Evolutionary conservation across 176 grass and related monocot species (phyloP), one percentile per base, ranked within the genome.

Genomic region (Saccharum spontaneum): DNA sequence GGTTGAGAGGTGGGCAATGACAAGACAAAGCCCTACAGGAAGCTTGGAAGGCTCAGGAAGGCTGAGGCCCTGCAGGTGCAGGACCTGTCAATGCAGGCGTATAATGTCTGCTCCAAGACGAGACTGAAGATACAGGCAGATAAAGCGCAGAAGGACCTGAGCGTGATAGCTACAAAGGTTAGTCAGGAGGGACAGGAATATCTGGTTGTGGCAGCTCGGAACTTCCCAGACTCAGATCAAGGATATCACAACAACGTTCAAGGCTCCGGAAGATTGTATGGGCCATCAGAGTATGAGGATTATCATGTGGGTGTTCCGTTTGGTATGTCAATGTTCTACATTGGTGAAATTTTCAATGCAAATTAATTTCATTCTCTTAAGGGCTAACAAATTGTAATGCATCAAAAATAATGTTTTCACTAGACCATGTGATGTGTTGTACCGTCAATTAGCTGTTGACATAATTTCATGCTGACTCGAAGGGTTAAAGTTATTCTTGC

Each of bases 271-370:
- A 83, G 87, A 8, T 78, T 95, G 64, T 94, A 90, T 68, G 86
- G 73, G 30, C 39, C 90, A 30, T 88, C 90, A 9, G 81, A 93
- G 41, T 89, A 92, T 33, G 28, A 75, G 40, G 96, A 98, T 89
- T 98, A 95, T 85, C 91, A 98, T 67, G 83, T 98, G 55, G 91
- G 86, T 79, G 88, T 98, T 92, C 74, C 87, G n/a, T 95, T 92
- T 59, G 93, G 96, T 98, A 98, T 48, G 87, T 85, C 31, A 76
- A 61, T 59, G 45, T 8, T 48, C 50, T 73, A 7, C 41, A 31
- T 45, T 67, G 55, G 26, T 78, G 20, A 26, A 82, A 39, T 57
- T 77, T 49, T 39, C 18, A 24, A 5, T 67, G 26, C 43, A 8
- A n/a, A 10, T 80, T 69, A 37, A 24, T 65, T 81, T 22, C 38